Conservation (phyloP, 305 asterid genomes). For the Fraxinus angustifolia region DNA sequence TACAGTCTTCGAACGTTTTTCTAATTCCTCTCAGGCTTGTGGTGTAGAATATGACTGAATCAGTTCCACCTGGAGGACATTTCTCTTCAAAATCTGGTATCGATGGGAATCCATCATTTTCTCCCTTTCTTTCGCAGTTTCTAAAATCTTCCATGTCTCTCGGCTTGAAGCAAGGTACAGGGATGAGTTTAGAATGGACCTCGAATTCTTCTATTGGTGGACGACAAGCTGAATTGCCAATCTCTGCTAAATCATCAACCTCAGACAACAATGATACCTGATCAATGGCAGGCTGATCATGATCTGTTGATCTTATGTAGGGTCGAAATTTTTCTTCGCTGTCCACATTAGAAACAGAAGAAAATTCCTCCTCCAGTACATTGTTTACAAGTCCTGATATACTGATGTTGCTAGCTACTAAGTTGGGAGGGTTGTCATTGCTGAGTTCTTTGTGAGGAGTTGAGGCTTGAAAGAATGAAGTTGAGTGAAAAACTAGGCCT, state of each 20-base stretch:
- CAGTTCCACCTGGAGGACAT: constrained; percentile 59
- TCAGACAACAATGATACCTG: constrained; percentile 9
- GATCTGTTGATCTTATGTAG: constrained; percentile 9
- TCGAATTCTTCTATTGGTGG: neutral
- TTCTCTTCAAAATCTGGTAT: constrained; percentile 34
- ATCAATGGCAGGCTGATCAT: constrained; percentile 4
- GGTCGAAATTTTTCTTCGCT: constrained; percentile 3
- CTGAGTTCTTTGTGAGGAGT: constrained; percentile 11
- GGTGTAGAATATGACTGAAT: constrained; percentile 55
- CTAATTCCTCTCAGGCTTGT: constrained; percentile 68
- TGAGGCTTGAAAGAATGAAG: constrained; percentile 23
- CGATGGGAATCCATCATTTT: neutral
- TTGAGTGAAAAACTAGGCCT: constrained; percentile 22
- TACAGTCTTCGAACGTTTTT: constrained; percentile 77
- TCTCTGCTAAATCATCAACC: constrained; percentile 7
- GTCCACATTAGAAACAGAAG: constrained; percentile 3
- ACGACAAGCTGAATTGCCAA: constrained; percentile 12
- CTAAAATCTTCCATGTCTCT: constrained; percentile 12
- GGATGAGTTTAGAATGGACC: constrained; percentile 1
- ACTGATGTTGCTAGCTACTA: neutral
- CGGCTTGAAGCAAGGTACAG: constrained; percentile 12
- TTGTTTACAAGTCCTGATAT: constrained; percentile 17
- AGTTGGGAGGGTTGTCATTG: neutral
- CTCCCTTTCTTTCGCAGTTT: constrained; percentile 10
- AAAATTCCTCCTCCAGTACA: constrained; percentile 19